These are phyloP conservation scores for Phytophthora gonapodyides DNA, from an alignment of 352 stramenopile species.

Conservation along the genomic window DNA sequence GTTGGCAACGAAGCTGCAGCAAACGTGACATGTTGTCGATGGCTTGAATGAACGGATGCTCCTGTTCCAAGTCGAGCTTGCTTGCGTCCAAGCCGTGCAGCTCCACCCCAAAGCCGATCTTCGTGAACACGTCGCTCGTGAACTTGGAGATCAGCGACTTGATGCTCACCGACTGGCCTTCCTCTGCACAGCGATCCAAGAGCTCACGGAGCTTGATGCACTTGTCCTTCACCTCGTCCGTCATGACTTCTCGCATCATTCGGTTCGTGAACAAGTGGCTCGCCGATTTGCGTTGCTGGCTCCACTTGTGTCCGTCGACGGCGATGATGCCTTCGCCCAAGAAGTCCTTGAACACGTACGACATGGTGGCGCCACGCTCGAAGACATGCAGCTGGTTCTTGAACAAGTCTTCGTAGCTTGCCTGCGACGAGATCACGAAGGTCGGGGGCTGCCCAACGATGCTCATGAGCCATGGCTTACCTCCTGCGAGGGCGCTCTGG, in stretches of 20 bases:
- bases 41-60: slow-evolving; percentile 51
- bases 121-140: slow-evolving; percentile 75
- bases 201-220: slow-evolving; percentile 30
- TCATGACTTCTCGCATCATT: slow-evolving; percentile 60
- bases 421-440: slow-evolving; percentile 40
- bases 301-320: slow-evolving; percentile 58
- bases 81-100: slow-evolving; percentile 39
- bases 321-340: slow-evolving; percentile 73
- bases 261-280: slow-evolving; percentile 85
- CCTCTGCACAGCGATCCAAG: slow-evolving; percentile 20
- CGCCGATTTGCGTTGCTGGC: slow-evolving; percentile 72
- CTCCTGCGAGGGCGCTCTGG: slow-evolving; percentile 32
- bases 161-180: slow-evolving; percentile 27
- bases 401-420: slow-evolving; percentile 52
- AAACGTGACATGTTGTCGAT: slow-evolving; percentile 47
- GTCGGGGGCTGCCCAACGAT: slow-evolving; percentile 26
- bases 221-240: slow-evolving; percentile 37
- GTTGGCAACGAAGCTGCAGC: slow-evolving; percentile 43
- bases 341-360: slow-evolving; percentile 51
- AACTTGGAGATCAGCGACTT: slow-evolving; percentile 56
- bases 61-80: slow-evolving; percentile 29
- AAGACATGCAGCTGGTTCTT: slow-evolving; percentile 65
- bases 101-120: slow-evolving; percentile 72
- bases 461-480: slow-evolving; percentile 38
- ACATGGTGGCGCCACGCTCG: slow-evolving; percentile 48